Conservation (phyloP, 371 early-diverging fungal genomes). For the Coemansia sp. region DNA sequence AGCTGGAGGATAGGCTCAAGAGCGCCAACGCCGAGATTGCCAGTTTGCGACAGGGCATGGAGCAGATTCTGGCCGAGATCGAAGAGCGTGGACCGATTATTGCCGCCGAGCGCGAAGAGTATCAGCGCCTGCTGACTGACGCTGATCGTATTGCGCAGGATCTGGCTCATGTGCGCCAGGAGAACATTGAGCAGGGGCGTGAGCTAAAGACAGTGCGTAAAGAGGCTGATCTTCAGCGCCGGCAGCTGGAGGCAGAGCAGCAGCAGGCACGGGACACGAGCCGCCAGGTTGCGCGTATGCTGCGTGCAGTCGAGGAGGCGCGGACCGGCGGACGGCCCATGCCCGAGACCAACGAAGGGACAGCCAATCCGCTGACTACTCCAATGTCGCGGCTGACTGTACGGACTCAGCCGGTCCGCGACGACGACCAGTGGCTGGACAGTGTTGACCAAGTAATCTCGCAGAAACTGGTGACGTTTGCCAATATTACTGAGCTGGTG, state of each 20-base stretch:
- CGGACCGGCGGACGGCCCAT: conserved; percentile 25
- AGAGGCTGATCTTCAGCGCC: conserved; percentile 33
- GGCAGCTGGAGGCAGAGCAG: conserved; percentile 43
- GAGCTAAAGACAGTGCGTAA: conserved; percentile 22
- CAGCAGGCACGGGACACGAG: conserved; percentile 57
- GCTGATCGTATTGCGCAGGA: conserved; percentile 50
- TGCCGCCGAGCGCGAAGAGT: conserved; percentile 51
- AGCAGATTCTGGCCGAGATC: conserved; percentile 58
- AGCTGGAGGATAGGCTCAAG: conserved; percentile 57
- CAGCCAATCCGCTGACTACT: conserved; percentile 10
- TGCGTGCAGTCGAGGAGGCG: conserved; percentile 49
- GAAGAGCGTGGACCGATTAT: conserved; percentile 57
- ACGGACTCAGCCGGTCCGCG: background rate
- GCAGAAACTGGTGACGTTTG: conserved; percentile 56
- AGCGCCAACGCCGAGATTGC: conserved; percentile 53
- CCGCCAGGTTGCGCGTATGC: conserved; percentile 55
- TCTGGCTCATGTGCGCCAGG: conserved; percentile 33
- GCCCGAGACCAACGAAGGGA: conserved; percentile 22
- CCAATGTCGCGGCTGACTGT: conserved; percentile 7
- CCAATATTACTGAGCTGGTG: conserved; percentile 57
- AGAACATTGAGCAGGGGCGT: conserved; percentile 10
- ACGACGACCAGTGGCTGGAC: conserved; percentile 36
- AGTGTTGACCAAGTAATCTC: conserved; percentile 53
- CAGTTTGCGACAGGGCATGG: conserved; percentile 58
- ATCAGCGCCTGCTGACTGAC: conserved; percentile 51